A percentile compares a stretch with the other conserved stretches of the same genome.
Evolutionary conservation across 495 filamentous ascomycete species (phyloP).

Genomic region (Astrothelium subdiscretum): DNA sequence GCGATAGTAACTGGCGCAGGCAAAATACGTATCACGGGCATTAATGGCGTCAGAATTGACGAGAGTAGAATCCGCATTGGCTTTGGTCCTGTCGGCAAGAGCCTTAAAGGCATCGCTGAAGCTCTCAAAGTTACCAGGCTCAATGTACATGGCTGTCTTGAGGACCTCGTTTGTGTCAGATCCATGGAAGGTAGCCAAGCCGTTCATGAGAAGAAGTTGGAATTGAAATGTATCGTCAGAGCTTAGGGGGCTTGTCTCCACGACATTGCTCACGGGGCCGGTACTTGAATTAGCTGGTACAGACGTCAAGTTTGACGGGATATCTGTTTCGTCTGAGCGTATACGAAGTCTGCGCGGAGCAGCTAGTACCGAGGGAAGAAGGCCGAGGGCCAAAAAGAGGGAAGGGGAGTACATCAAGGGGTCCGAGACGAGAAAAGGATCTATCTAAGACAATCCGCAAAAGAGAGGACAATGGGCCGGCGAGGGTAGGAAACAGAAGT

Average conservation of each 20-base stretch:
- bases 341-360: neutral
- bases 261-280: neutral
- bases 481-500: no score
- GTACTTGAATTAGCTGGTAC: neutral
- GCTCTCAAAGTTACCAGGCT: conserved; percentile 27
- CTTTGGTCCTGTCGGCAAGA: conserved; percentile 19
- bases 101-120: conserved; percentile 24
- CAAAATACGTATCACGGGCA: conserved; percentile 27
- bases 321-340: neutral
- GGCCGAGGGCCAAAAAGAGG: neutral
- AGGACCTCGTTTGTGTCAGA: conserved; percentile 29
- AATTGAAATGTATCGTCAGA: neutral
- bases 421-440: neutral
- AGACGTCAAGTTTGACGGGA: neutral
- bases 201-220: neutral
- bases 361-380: neutral
- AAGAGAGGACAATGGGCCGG: no score
- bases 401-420: neutral
- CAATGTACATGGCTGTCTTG: conserved; percentile 24
- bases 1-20: conserved; percentile 34
- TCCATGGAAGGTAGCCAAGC: neutral
- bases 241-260: neutral
- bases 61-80: conserved; percentile 4
- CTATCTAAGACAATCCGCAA: no score
- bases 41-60: conserved; percentile 1